Conservation (phyloP, 768 basidiomycete genomes). For the Auricularia auricula-judae region DNA sequence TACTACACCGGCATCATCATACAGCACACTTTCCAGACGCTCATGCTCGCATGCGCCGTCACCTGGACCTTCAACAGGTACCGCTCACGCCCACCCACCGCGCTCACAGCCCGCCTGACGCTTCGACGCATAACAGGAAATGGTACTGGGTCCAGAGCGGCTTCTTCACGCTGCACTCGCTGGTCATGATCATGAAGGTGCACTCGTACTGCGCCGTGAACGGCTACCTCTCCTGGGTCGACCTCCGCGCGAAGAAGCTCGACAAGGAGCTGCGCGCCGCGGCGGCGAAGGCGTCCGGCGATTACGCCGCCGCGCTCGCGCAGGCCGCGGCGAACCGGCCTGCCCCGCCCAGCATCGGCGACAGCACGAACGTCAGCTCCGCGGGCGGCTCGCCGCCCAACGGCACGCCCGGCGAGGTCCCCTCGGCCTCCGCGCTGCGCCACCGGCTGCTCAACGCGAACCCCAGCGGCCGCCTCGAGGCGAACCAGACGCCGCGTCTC, state of each 20-base stretch:
- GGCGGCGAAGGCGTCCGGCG: slow-evolving; percentile 49
- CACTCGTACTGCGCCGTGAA: slow-evolving; percentile 90
- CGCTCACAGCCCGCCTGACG: neutral
- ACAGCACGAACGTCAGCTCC: slow-evolving; percentile 13
- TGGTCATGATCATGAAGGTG: slow-evolving; percentile 92
- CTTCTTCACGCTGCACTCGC: slow-evolving; percentile 75
- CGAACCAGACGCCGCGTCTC: too few species aligned
- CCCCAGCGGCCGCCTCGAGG: too few species aligned
- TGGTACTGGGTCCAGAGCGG: slow-evolving; percentile 99
- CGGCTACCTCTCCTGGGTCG: slow-evolving; percentile 58
- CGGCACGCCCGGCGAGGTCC: slow-evolving; percentile 31
- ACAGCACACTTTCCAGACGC: slow-evolving; percentile 73
- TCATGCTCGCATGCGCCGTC: slow-evolving; percentile 60
- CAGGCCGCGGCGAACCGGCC: slow-evolving; percentile 29
- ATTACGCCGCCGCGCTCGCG: slow-evolving; percentile 43
- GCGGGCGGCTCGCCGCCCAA: slow-evolving; percentile 16
- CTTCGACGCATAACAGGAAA: slow-evolving; percentile 34
- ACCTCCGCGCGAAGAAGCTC: slow-evolving; percentile 33
- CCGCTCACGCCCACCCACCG: slow-evolving; percentile 6
- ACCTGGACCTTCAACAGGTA: slow-evolving; percentile 86
- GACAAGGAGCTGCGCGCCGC: slow-evolving; percentile 35
- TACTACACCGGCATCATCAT: slow-evolving; percentile 63
- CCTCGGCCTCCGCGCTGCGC: slow-evolving; percentile 41
- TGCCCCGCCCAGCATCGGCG: slow-evolving; percentile 11
- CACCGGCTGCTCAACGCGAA: slow-evolving; percentile 33